phyloP scores from a whole-genome alignment of 495 filamentous ascomycete species.

The Penicillium bialowiezense region DNA sequence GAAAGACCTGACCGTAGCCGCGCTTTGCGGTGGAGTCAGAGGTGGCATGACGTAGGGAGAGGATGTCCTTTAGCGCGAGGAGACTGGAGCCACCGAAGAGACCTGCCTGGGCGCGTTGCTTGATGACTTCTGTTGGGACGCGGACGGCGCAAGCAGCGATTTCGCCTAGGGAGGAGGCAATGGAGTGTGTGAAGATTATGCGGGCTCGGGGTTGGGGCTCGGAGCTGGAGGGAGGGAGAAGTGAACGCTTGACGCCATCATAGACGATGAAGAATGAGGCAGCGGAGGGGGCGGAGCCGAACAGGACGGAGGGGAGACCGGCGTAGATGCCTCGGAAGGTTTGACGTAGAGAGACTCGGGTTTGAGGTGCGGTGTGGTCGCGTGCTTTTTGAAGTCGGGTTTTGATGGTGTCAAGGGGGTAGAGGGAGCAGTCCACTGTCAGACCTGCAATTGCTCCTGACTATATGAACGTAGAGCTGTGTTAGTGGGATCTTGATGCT shows the following conservation, averaged over 20 bases:
- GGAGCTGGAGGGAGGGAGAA: slow-evolving; percentile 34
- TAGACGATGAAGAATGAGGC: slow-evolving; percentile 99
- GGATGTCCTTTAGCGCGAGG: slow-evolving; percentile 64
- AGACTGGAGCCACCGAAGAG: slow-evolving; percentile 56
- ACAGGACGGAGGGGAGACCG: slow-evolving; percentile 61
- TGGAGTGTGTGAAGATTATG: slow-evolving; percentile 63
- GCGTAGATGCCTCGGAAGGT: slow-evolving; percentile 72
- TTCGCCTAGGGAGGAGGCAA: slow-evolving; percentile 86
- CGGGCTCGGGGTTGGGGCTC: slow-evolving; percentile 32
- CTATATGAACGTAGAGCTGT: slow-evolving; percentile 42
- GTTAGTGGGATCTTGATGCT: background rate
- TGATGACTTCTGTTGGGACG: slow-evolving; percentile 94
- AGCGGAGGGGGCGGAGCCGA: slow-evolving; percentile 88
- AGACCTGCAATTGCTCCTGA: slow-evolving; percentile 81
- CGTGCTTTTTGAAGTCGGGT: slow-evolving; percentile 85
- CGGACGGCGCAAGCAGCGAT: slow-evolving; percentile 88
- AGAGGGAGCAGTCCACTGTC: slow-evolving; percentile 86
- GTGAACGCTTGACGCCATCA: slow-evolving; percentile 68
- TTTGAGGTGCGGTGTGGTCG: slow-evolving; percentile 62
- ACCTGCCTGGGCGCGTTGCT: slow-evolving; percentile 90
- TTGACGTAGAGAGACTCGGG: slow-evolving; percentile 39
- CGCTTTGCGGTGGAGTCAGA: slow-evolving; percentile 31
- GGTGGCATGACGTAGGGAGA: slow-evolving; percentile 46
- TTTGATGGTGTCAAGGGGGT: slow-evolving; percentile 89
- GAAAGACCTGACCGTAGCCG: slow-evolving; percentile 59